A percentile compares a stretch with the other conserved stretches of the same genome.
These are phyloP conservation scores for Phytophthora ohioensis DNA, from an alignment of 352 stramenopile genomes.

Conservation along the genomic window DNA sequence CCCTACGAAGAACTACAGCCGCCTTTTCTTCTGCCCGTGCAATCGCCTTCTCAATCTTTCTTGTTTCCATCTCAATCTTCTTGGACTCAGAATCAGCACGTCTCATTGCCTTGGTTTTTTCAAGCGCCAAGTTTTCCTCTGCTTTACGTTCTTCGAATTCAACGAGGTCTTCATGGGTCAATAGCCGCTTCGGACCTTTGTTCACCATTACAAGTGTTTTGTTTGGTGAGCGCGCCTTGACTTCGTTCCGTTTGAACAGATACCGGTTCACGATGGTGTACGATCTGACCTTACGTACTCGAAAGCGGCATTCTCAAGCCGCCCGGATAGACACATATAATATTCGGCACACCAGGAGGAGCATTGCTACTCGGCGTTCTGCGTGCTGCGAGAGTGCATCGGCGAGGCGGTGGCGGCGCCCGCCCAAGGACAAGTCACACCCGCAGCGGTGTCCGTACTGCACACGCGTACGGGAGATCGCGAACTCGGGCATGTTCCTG, in stretches of 20 bases:
- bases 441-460: slow-evolving; percentile 75
- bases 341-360: slow-evolving; percentile 48
- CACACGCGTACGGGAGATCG: slow-evolving; percentile 50
- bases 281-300: neutral
- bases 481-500: slow-evolving; percentile 51
- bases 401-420: slow-evolving; percentile 29
- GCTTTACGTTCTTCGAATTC: neutral
- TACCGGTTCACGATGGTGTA: neutral
- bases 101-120: neutral
- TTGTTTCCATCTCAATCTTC: neutral
- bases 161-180: neutral
- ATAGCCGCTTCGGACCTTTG: neutral
- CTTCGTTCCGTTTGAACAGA: neutral
- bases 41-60: neutral
- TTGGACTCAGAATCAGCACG: neutral
- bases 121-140: neutral
- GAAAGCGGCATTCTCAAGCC: too few relatives aligned
- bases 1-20: too few relatives aligned
- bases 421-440: slow-evolving; percentile 43
- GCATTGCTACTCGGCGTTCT: slow-evolving; percentile 58
- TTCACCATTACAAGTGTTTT: neutral
- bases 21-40: neutral
- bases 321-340: too few relatives aligned
- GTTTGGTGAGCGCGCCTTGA: neutral
- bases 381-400: slow-evolving; percentile 49